Percentiles rank a stretch among this genome's conserved stretches.
phyloP scores from a whole-genome alignment of 805 yeast genomes.

The Komagataella kurtzmanii region DNA sequence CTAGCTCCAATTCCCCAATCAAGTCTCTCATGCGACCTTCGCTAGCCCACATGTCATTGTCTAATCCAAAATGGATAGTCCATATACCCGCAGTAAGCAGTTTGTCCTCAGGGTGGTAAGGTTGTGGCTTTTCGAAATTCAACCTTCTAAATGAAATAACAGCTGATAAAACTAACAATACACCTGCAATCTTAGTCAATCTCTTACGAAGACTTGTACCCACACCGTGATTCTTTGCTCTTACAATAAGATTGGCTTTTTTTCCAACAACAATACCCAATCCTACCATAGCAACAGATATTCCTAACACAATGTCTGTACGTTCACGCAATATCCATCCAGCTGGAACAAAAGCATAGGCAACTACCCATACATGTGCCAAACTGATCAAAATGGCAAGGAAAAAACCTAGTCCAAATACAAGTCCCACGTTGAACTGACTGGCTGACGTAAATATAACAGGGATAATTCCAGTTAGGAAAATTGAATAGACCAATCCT shows the following conservation, averaged over 20 bases:
- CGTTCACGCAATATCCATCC: slow-evolving; percentile 84
- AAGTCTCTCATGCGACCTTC: slow-evolving; percentile 82
- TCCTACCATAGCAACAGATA: slow-evolving; percentile 38
- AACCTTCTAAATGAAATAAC: slow-evolving; percentile 43
- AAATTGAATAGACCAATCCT: slow-evolving; percentile 47
- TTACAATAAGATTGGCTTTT: slow-evolving; percentile 5
- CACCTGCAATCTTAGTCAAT: neutral
- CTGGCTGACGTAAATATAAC: slow-evolving; percentile 43
- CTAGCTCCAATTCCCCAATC: slow-evolving; percentile 76
- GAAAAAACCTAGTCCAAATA: slow-evolving; percentile 36
- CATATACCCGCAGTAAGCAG: slow-evolving; percentile 91
- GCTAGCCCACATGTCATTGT: slow-evolving; percentile 96
- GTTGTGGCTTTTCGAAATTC: slow-evolving; percentile 47
- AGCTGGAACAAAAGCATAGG: slow-evolving; percentile 96
- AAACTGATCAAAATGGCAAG: slow-evolving; percentile 43
- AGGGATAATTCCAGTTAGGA: slow-evolving; percentile 50
- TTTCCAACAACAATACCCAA: slow-evolving; percentile 34
- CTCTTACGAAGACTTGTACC: neutral
- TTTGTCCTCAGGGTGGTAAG: slow-evolving; percentile 56
- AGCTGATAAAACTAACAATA: slow-evolving; percentile 20
- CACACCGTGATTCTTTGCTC: neutral
- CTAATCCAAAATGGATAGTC: slow-evolving; percentile 96
- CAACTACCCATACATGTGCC: slow-evolving; percentile 93
- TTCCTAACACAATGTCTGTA: slow-evolving; percentile 57
- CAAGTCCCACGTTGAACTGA: slow-evolving; percentile 39